Evolutionary conservation across 2,329 filamentous ascomycete genomes (phyloP), one percentile per base, ranked within the genome.

Genomic region (Huntiella savannae): DNA sequence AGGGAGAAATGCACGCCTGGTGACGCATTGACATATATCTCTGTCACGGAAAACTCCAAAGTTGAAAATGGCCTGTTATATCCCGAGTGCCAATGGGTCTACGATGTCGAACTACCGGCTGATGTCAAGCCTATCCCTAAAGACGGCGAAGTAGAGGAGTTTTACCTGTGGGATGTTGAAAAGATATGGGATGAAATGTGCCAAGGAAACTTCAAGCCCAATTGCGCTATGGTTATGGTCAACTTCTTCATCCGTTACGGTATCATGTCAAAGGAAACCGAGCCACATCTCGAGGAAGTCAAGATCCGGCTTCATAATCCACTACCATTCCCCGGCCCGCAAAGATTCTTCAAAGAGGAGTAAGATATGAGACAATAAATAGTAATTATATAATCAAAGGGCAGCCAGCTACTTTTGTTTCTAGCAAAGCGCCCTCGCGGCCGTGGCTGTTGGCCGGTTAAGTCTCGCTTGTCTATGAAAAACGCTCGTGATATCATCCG

Each of bases 171-270:
- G 71, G 77, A 71, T 1, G 69, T 95, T 36, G 73, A 81, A n/a
- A 73, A 93, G 61, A 74, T 92, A 39, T 73, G 77, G 60, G 66
- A 69, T 48, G 76, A 79, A 39, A 64, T 98, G 56, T 70, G 69
- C 12, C 65, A 67, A 45, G 84, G 82, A 11, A 73, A 79, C 54
- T 98, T 88, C 67, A 98, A 98, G 67, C 82, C 87, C 2, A 96
- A 96, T 60, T 95, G 87, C 61, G 80, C 82, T 11, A 59, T 91
- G 49, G 74, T 93, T 41, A 64, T 91, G 58, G 62, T 95, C 40
- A 86, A 96, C 60, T 98, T 96, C 64, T 82, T 98, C 58, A 69
- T 93, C 53, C 73, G 88, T 45, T 83, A 86, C 61, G 82, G 83
- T 1, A 74, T 94, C 51, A 58, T 95, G 57, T 92, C 79, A 6